Evolutionary conservation across 345 rosid species (phyloP).

Genomic region (Arabidopsis suecica): DNA sequence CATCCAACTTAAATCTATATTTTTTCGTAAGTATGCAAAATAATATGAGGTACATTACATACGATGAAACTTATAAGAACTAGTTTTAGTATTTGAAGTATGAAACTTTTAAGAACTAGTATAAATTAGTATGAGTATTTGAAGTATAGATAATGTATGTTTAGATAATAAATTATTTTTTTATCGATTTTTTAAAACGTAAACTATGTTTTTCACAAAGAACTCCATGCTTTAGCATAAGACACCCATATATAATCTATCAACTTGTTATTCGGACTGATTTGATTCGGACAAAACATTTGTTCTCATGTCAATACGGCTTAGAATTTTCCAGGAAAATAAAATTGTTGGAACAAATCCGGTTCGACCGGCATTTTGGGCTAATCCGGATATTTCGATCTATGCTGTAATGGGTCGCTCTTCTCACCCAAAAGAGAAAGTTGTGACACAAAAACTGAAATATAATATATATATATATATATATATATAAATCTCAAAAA

Average conservation of each 20-base stretch:
- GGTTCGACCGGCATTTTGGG: conserved; percentile 9
- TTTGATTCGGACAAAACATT: background rate
- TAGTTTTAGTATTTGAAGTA: background rate
- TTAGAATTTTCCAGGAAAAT: background rate
- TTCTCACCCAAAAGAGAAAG: conserved; percentile 1
- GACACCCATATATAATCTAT: background rate
- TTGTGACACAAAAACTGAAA: background rate
- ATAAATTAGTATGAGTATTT: background rate
- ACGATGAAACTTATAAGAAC: background rate
- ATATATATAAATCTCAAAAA: background rate
- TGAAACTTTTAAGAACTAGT: background rate
- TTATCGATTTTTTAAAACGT: too few species aligned
- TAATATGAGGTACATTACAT: background rate
- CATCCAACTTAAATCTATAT: conserved; percentile 17
- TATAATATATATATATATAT: too few species aligned
- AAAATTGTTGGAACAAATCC: background rate
- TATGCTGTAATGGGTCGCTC: background rate
- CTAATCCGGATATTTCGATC: conserved; percentile 8
- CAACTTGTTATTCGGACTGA: background rate
- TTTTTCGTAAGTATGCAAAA: background rate
- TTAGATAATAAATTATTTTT: background rate
- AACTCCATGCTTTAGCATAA: background rate
- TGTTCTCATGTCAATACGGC: conserved; percentile 7
- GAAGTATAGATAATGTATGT: too few species aligned
- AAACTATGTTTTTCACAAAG: background rate